phyloP scores from a whole-genome alignment of 305 asterid species.

The Solanum chacoense region DNA sequence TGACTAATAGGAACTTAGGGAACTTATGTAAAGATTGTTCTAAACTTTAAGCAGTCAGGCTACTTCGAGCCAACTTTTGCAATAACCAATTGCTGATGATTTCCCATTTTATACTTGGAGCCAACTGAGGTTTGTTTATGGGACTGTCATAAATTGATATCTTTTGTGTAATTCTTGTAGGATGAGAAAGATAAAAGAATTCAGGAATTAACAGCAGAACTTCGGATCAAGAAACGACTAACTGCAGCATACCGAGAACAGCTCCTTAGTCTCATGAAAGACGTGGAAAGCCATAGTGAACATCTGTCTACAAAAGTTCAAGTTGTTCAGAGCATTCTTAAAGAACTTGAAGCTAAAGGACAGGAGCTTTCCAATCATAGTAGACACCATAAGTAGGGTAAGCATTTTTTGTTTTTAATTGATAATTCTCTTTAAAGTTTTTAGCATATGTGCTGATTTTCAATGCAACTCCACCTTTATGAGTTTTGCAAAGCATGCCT shows the following conservation, averaged over 20 bases:
- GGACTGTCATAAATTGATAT: conserved; percentile 1
- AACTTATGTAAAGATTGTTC: not conserved
- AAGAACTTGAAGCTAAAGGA: conserved; percentile 43
- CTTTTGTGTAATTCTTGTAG: conserved; percentile 23
- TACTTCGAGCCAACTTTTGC: not conserved
- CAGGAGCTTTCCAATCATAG: conserved; percentile 22
- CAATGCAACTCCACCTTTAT: not conserved
- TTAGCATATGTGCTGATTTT: not conserved
- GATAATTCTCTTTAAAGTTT: not conserved
- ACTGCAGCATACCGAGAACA: conserved; percentile 63
- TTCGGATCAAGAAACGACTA: conserved; percentile 52
- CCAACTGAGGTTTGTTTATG: not conserved
- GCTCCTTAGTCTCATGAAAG: conserved; percentile 51
- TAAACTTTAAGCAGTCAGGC: not conserved
- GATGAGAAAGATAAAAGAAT: conserved; percentile 71
- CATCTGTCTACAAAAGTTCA: conserved; percentile 48
- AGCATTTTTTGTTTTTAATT: not conserved
- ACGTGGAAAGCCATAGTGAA: conserved; percentile 55
- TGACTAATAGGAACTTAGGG: not conserved
- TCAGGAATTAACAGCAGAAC: conserved; percentile 64
- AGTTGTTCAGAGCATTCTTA: conserved; percentile 34
- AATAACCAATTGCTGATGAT: not conserved
- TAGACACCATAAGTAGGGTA: conserved; percentile 22
- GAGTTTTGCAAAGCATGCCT: not conserved
- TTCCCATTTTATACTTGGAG: not conserved